These are phyloP conservation scores for Fusarium hostae DNA, from an alignment of 2,329 filamentous ascomycete genomes.

Conservation along the genomic window DNA sequence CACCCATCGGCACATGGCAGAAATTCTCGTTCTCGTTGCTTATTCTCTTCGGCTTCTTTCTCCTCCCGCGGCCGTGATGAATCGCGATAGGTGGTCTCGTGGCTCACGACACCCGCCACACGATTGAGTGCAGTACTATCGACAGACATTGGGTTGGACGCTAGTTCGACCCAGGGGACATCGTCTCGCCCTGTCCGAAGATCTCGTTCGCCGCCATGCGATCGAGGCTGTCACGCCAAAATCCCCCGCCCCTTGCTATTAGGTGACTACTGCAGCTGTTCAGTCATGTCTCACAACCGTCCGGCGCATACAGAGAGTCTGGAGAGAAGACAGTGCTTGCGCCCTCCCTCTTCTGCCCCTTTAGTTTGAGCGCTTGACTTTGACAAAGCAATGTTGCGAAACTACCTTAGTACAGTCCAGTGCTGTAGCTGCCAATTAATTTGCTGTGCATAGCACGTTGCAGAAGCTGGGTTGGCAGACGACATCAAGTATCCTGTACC, in stretches of 20 bases:
- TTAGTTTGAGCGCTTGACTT: background rate
- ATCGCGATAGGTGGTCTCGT: slow-evolving; percentile 14
- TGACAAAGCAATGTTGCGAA: slow-evolving; percentile 29
- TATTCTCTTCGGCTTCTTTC: background rate
- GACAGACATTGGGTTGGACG: slow-evolving; percentile 15
- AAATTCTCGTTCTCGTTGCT: background rate
- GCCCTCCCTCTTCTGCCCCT: slow-evolving; percentile 2
- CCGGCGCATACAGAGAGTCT: background rate
- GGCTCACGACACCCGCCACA: slow-evolving; percentile 23
- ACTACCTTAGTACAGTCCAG: background rate
- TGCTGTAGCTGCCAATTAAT: slow-evolving; percentile 12
- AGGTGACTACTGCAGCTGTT: slow-evolving; percentile 1
- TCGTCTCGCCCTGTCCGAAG: slow-evolving; percentile 33
- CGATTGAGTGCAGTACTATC: background rate
- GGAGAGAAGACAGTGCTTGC: background rate
- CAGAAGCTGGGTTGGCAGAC: slow-evolving; percentile 19
- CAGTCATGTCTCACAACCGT: slow-evolving; percentile 24
- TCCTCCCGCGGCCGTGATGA: background rate
- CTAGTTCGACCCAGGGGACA: slow-evolving; percentile 13
- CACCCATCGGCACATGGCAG: slow-evolving; percentile 10
- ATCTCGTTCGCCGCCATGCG: slow-evolving; percentile 33
- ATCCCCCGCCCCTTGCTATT: slow-evolving; percentile 23
- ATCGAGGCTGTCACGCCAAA: slow-evolving; percentile 36
- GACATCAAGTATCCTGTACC: slow-evolving; percentile 18
- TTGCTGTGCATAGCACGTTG: slow-evolving; percentile 10